These are phyloP conservation scores for Coemansia sp. DNA, from an alignment of 192 early-diverging fungal genomes.

Conservation along the genomic window DNA sequence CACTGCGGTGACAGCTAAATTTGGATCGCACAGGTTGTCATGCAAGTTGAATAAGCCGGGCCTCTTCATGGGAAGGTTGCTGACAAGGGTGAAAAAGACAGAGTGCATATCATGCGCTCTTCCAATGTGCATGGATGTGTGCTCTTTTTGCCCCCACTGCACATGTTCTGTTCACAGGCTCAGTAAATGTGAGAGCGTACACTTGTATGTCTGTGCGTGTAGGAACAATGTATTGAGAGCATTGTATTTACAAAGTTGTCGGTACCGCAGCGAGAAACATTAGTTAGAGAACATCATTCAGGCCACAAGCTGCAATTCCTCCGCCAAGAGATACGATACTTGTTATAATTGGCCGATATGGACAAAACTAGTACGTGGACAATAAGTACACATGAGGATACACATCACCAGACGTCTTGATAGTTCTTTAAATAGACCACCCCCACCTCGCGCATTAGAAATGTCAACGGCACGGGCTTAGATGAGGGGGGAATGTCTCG, in stretches of 20 bases:
- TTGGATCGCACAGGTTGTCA: neutral
- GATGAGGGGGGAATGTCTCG: neutral
- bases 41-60: neutral
- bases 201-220: neutral
- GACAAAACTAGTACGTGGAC: neutral
- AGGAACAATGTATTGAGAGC: neutral
- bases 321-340: neutral
- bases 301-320: neutral
- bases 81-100: neutral
- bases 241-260: neutral
- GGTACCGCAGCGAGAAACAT: neutral
- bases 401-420: constrained; percentile 4
- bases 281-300: neutral
- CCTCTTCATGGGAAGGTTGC: constrained; percentile 4
- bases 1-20: neutral
- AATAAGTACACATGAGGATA: neutral
- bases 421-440: neutral
- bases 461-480: neutral
- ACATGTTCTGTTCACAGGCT: neutral
- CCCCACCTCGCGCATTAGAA: neutral
- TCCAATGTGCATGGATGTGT: neutral
- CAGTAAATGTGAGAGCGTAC: neutral
- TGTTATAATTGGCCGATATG: neutral
- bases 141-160: neutral
- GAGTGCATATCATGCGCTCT: neutral